Evolutionary conservation across 2,329 filamentous ascomycete species (phyloP), one percentile per base, ranked within the genome.

Genomic region (Chlorencoelia australis): DNA sequence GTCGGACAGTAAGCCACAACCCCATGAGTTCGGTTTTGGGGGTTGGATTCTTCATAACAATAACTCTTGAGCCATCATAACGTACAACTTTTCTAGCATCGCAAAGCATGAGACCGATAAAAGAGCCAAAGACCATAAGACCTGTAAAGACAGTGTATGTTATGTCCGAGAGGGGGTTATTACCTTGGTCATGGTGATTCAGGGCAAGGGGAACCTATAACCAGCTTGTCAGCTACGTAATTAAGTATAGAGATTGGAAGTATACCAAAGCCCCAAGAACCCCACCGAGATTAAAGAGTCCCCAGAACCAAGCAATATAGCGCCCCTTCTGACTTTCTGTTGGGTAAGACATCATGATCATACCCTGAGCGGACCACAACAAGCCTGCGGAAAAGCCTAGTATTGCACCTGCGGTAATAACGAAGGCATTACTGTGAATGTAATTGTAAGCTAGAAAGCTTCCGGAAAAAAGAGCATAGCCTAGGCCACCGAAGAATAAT

Each of bases 281-380:
- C 52, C 78, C 85, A 49, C 87, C 87, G 37, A 87, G 59, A 60
- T 94, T 94, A 69, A 94, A 94, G 52, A 94, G 91, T 59, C 87
- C 78, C 87, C 87, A 94, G 64, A 94, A 94, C 65, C 77, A 79
- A 40, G 82, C 82, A 57, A 94, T 91, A 57, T 85, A 94, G 40
- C 79, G 78, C 28, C 87, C 87, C 68, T 94, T 94, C 45, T 75
- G 73, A 22, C 74, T 59, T 61, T 94, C 87, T 8, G 72, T 67
- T 2, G 86, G 85, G 59, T 94, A 94, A 33, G 82, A 75, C 77
- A 93, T 88, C 80, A 88, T 87, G 53, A 87, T 83, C 42, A 80
- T 75, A 42, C 83, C 82, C 61, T 89, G 82, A 2, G 79, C 83
- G 13, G 77, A 79, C 83, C 83, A 89, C 24, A 89, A 68, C 25